phyloP scores from a whole-genome alignment of 768 basidiomycete species.

The Mycena rosella region DNA sequence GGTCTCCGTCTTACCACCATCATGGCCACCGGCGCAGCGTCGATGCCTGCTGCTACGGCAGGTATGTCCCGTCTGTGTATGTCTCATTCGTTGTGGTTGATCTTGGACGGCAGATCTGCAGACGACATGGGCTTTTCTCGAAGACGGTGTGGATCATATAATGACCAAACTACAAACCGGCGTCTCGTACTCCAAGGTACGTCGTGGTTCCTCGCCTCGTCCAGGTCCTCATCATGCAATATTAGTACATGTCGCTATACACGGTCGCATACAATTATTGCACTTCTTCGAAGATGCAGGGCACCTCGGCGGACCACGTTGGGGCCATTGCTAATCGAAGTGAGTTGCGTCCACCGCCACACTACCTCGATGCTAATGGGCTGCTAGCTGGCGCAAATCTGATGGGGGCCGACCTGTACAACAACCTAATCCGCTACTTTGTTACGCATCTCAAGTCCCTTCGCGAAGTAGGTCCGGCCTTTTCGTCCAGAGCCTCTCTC shows the following conservation, averaged over 20 bases:
- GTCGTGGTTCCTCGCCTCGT: background rate
- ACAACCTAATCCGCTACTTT: constrained; percentile 94
- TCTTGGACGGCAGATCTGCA: constrained; percentile 63
- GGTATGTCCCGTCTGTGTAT: background rate
- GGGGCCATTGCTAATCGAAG: constrained; percentile 74
- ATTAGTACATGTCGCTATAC: constrained; percentile 87
- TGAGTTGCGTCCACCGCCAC: constrained; percentile 59
- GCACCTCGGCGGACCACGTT: constrained; percentile 54
- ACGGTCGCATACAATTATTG: constrained; percentile 99
- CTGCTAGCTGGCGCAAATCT: constrained; percentile 87
- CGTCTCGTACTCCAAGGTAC: constrained; percentile 82
- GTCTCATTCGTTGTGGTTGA: no score
- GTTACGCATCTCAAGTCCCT: constrained; percentile 81
- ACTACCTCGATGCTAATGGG: constrained; percentile 44
- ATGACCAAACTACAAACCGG: constrained; percentile 93
- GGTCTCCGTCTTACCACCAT: constrained; percentile 39
- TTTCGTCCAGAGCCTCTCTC: constrained; percentile 28
- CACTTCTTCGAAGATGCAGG: constrained; percentile 86
- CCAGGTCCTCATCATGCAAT: constrained; percentile 37
- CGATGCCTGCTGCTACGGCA: constrained; percentile 64
- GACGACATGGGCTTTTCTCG: constrained; percentile 91
- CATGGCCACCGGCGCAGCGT: constrained; percentile 49
- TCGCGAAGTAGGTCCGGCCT: constrained; percentile 53
- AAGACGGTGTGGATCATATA: constrained; percentile 91
- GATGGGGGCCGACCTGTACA: constrained; percentile 98